Conservation (phyloP, 768 basidiomycete genomes). For the Krasilnikovozyma curviuscula region DNA sequence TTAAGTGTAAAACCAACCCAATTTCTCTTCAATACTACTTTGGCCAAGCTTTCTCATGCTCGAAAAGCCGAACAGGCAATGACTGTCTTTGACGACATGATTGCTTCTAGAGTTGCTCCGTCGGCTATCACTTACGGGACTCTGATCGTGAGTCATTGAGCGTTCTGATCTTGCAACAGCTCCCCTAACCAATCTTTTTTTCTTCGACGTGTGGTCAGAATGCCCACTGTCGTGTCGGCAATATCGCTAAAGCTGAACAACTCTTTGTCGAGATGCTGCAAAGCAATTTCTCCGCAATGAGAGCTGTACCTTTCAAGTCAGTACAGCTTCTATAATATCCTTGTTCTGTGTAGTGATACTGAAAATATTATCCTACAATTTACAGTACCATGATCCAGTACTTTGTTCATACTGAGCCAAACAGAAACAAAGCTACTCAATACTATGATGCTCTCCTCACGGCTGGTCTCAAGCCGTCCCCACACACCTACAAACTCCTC, state of each 20-base stretch:
- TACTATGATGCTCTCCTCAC: constrained; percentile 50
- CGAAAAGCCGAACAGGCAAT: constrained; percentile 80
- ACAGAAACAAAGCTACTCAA: constrained; percentile 51
- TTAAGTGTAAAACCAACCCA: constrained; percentile 56
- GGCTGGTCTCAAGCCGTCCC: constrained; percentile 50
- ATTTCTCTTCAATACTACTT: constrained; percentile 91
- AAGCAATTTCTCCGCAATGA: not conserved
- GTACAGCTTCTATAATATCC: too few species aligned
- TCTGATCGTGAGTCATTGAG: constrained; percentile 41
- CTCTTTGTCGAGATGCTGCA: constrained; percentile 66
- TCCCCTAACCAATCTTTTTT: not conserved
- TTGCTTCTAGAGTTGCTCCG: constrained; percentile 39
- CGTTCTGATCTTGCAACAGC: too few species aligned
- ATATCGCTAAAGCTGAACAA: constrained; percentile 55
- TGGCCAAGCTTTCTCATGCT: constrained; percentile 84
- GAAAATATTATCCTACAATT: too few species aligned
- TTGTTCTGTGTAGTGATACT: too few species aligned
- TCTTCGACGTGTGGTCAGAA: constrained; percentile 22
- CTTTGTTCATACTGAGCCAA: constrained; percentile 75
- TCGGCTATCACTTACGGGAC: constrained; percentile 87
- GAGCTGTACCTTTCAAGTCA: not conserved
- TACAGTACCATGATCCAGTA: constrained; percentile 71
- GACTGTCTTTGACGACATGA: constrained; percentile 75
- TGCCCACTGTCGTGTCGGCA: constrained; percentile 84
- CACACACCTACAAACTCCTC: constrained; percentile 91